Evolutionary conservation across 1,139 yeast species (phyloP).

Genomic region (Blastobotrys capitulatus): DNA sequence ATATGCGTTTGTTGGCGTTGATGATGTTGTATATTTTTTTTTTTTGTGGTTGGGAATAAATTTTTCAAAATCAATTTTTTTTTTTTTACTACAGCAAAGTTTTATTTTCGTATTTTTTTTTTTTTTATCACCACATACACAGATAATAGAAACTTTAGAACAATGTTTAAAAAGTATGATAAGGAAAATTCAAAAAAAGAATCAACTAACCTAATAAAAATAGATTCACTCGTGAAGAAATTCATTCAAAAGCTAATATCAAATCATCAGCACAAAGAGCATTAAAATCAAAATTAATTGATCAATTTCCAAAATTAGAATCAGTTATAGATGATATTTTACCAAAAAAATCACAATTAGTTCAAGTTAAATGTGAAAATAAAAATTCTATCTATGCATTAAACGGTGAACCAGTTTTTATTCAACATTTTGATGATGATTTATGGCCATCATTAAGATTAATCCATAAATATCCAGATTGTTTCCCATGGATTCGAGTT

Average conservation of each 20-base stretch:
- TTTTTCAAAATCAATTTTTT: neutral
- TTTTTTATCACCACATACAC: conserved; percentile 3
- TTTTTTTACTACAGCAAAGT: neutral
- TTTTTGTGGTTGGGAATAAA: neutral
- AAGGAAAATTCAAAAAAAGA: neutral
- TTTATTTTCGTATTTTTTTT: neutral
- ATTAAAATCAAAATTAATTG: conserved; percentile 63
- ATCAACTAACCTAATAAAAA: conserved; percentile 27
- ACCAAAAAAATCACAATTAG: conserved; percentile 88
- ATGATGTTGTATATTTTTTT: neutral
- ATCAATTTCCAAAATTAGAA: conserved; percentile 68
- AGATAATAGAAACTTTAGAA: neutral
- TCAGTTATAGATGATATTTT: conserved; percentile 71
- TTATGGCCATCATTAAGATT: conserved; percentile 69
- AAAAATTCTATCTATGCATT: conserved; percentile 73
- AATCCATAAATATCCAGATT: conserved; percentile 56
- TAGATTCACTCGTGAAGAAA: conserved; percentile 79
- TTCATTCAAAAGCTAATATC: conserved; percentile 85
- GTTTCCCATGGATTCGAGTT: conserved; percentile 83
- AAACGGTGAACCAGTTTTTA: conserved; percentile 68
- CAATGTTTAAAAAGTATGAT: conserved; percentile 19
- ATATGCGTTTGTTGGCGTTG: neutral
- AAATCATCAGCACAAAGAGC: conserved; percentile 91
- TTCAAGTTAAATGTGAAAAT: conserved; percentile 82
- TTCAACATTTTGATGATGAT: conserved; percentile 76